Evolutionary conservation across 345 rosid species (phyloP).

Genomic region (Lepidium sativum): DNA sequence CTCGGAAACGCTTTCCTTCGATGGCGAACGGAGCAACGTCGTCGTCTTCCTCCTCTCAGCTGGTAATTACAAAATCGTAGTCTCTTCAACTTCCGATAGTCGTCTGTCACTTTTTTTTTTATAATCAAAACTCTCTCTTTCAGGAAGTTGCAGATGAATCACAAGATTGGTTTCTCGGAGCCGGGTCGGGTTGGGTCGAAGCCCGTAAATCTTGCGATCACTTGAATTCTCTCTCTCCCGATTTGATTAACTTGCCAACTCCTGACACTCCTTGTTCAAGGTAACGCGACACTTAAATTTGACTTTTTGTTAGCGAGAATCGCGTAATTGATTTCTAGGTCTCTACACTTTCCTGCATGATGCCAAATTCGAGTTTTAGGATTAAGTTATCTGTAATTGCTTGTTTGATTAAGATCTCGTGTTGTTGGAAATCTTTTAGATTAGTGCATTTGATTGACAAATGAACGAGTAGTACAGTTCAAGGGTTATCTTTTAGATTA

Average conservation of each 20-base stretch:
- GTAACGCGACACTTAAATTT: constrained; percentile 11
- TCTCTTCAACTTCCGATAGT: constrained; percentile 18
- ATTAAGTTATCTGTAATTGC: not conserved
- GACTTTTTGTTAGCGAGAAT: not conserved
- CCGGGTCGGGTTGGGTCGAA: constrained; percentile 90
- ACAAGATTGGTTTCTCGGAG: constrained; percentile 43
- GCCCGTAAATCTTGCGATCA: constrained; percentile 74
- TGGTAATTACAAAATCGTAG: constrained; percentile 20
- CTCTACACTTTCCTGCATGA: not conserved
- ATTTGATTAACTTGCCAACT: constrained; percentile 54
- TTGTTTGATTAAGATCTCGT: not conserved
- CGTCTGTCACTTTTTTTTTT: not conserved
- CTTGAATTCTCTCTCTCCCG: constrained; percentile 50
- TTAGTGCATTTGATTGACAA: not conserved
- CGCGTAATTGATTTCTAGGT: not conserved
- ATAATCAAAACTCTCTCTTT: not conserved
- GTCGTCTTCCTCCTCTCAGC: constrained; percentile 14
- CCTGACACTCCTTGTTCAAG: constrained; percentile 67
- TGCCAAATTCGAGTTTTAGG: not conserved
- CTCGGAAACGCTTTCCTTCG: not conserved
- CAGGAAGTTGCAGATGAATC: constrained; percentile 30
- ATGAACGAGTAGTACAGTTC: too few relatives aligned
- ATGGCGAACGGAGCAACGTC: constrained; percentile 18
- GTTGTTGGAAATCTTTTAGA: not conserved
- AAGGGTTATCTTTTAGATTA: too few relatives aligned